Conservation (phyloP, 1,139 yeast species). For the Kurtzmaniella quercitrusa region DNA sequence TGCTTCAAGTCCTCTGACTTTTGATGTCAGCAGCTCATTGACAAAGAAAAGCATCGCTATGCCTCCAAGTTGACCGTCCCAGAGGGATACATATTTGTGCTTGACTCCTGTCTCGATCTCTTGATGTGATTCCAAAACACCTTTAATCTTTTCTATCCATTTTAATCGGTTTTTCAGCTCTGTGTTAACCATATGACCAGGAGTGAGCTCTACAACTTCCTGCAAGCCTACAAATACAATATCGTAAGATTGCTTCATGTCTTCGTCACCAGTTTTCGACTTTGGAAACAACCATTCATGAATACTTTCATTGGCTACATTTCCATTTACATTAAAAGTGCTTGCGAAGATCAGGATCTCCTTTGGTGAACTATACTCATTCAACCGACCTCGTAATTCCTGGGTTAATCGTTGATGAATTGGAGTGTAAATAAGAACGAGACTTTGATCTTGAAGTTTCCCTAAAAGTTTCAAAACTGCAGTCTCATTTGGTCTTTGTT, state of each 20-base stretch:
- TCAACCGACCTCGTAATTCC: constrained; percentile 45
- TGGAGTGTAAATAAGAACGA: constrained; percentile 58
- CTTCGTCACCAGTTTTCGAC: constrained; percentile 5
- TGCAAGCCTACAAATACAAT: constrained; percentile 82
- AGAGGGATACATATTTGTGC: constrained; percentile 59
- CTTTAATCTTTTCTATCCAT: constrained; percentile 75
- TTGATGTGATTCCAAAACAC: constrained; percentile 43
- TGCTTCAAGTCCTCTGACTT: constrained; percentile 67
- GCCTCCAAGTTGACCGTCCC: constrained; percentile 93
- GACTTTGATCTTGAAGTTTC: constrained; percentile 42
- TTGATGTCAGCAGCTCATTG: constrained; percentile 43
- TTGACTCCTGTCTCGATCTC: constrained; percentile 16
- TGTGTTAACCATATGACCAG: constrained; percentile 82
- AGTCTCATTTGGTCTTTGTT: constrained; percentile 37
- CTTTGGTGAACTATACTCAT: constrained; percentile 47
- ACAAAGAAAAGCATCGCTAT: constrained; percentile 75
- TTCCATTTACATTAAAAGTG: constrained; percentile 70
- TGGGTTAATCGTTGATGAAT: constrained; percentile 63
- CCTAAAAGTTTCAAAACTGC: constrained; percentile 50
- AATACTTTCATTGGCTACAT: constrained; percentile 45
- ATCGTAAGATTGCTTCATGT: constrained; percentile 39
- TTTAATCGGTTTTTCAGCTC: constrained; percentile 66
- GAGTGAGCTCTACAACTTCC: constrained; percentile 87
- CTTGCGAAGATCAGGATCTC: constrained; percentile 57
- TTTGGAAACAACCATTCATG: constrained; percentile 55